Percentiles rank a stretch among this genome's conserved stretches.
These are phyloP conservation scores for Batrachochytrium dendrobatidis DNA, from an alignment of 371 early-diverging fungal genomes.

Conservation along the genomic window DNA sequence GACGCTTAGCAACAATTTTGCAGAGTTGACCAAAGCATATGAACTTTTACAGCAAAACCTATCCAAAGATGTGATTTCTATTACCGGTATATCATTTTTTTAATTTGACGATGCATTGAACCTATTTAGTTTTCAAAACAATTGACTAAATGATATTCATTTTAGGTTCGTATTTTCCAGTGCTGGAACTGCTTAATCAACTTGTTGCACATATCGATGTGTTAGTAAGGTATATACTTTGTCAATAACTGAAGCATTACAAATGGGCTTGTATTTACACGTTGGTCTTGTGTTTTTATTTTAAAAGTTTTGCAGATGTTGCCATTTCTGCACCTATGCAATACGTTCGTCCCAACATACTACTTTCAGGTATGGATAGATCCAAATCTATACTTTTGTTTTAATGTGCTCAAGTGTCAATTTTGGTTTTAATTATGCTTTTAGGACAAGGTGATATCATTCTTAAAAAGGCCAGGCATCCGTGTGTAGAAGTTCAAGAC, in stretches of 20 bases:
- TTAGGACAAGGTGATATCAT: neutral
- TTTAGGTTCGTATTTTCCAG: conserved; percentile 73
- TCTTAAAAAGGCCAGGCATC: conserved; percentile 56
- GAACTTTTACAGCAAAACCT: conserved; percentile 59
- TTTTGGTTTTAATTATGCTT: neutral
- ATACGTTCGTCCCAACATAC: conserved; percentile 74
- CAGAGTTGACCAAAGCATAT: conserved; percentile 52
- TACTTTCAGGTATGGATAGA: conserved; percentile 41
- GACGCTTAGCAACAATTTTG: conserved; percentile 45
- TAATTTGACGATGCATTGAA: neutral
- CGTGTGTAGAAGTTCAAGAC: conserved; percentile 91
- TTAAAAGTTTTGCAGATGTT: conserved; percentile 73
- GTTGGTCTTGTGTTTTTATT: neutral
- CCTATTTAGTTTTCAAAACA: too few relatives aligned
- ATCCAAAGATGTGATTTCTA: conserved; percentile 77
- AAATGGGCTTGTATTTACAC: neutral
- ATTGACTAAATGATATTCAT: neutral
- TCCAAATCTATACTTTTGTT: neutral
- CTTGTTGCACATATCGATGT: conserved; percentile 81
- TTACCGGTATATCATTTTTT: conserved; percentile 44
- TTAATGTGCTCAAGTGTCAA: neutral
- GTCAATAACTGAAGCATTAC: neutral
- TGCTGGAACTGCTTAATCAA: conserved; percentile 68
- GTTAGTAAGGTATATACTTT: conserved; percentile 37
- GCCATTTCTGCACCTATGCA: conserved; percentile 75